These are phyloP conservation scores for Tilletia caries DNA, from an alignment of 1,284 basidiomycete genomes.

Conservation along the genomic window DNA sequence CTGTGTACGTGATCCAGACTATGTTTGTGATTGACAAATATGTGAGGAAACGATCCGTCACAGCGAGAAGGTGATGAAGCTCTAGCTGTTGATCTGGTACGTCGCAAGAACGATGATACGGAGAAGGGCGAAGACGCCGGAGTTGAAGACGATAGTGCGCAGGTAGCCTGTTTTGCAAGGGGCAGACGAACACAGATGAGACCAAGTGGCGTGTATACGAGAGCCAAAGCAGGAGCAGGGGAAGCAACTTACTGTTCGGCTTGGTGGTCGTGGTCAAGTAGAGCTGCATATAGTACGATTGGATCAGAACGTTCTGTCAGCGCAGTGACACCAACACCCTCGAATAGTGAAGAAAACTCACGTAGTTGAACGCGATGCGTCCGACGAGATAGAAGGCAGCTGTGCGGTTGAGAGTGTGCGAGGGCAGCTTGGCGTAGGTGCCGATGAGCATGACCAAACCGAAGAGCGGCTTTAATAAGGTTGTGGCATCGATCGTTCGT, in stretches of 20 bases:
- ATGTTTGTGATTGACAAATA: too few species aligned
- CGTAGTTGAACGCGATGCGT: constrained; percentile 17
- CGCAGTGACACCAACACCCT: not conserved
- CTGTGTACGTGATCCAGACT: too few species aligned
- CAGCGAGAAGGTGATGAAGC: too few species aligned
- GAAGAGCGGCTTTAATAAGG: not conserved
- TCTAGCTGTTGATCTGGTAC: not conserved
- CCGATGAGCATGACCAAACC: constrained; percentile 17
- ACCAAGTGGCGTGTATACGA: too few species aligned
- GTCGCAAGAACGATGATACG: constrained; percentile 1
- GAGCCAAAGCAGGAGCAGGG: too few species aligned
- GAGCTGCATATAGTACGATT: not conserved
- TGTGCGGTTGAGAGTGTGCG: constrained; percentile 14
- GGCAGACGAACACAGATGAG: too few species aligned
- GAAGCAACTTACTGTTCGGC: not conserved
- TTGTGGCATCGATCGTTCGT: too few species aligned
- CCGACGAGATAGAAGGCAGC: constrained; percentile 19
- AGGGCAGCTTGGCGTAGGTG: constrained; percentile 17
- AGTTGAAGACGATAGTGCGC: constrained; percentile 10
- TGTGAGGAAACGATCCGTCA: too few species aligned
- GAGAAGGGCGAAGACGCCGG: not conserved
- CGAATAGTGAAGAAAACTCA: not conserved
- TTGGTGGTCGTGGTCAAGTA: constrained; percentile 11
- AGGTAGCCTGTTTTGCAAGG: not conserved
- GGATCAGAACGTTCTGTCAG: not conserved